Evolutionary conservation across 768 basidiomycete genomes (phyloP), one percentile per base, ranked within the genome.

Genomic region (Fistulinella prunicolor): DNA sequence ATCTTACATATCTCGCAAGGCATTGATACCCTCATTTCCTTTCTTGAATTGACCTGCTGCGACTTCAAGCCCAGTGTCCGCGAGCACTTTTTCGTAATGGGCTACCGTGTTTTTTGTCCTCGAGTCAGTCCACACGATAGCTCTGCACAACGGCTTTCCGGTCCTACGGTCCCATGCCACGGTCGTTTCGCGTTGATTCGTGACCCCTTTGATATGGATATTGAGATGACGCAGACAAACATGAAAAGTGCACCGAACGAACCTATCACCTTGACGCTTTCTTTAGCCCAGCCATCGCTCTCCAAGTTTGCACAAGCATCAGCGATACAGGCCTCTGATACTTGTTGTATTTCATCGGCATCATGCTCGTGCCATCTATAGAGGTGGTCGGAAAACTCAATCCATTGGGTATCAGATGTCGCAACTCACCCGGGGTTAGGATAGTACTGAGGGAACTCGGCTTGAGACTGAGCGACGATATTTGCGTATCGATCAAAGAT

Each of bases 321-420:
- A 37, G 80, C 75, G 46, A 98, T 86, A 66, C 92, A 94, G 40
- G 72, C 68, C 23, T 89, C 80, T 38, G 87, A 85, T 51, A 83
- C 78, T 48, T 79, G 70, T 58, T 86, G 81, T 53, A 98, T 87
- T 63, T 94, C 92, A 36, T 77, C 72, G 0, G 91, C 83, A 63
- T 95, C 86, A 67, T 98, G 96, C 54, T 94, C 93, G 65, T 97
- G 95, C 94, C 94, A 97, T 59, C 94, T 87, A n/a, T n/a, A n/a
- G 6, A 47, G 29, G 12, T 40, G 3, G 20, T 44, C 22, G 20
- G 28, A 22, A 44, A 6, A 38, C 50, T n/a, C 9, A 44, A n/a
- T 20, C n/a, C 1, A 38, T 38, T 16, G 9, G 38, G n/a, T n/a
- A 21, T 22, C 17, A 39, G 45, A 35, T n/a, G 21, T 21, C 3